A percentile compares a stretch with the other conserved stretches of the same genome.
phyloP scores from a whole-genome alignment of 108 stramenopile species.

The Conticribra guillardii region DNA sequence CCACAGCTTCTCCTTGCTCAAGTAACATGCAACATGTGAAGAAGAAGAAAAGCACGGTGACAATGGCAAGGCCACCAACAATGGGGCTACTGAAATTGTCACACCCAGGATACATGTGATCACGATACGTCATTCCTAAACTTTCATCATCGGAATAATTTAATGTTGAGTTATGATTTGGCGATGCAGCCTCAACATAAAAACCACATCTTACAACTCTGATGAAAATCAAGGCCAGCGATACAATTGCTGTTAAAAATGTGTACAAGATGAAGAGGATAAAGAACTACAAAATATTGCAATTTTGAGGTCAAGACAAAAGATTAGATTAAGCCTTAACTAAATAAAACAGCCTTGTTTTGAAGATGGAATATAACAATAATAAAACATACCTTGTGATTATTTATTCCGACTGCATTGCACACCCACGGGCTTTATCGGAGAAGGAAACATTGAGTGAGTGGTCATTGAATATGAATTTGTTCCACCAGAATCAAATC shows the following conservation, averaged over 20 bases:
- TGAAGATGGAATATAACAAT: background rate
- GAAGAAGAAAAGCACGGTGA: conserved; percentile 86
- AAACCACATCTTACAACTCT: conserved; percentile 61
- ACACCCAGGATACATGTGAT: conserved; percentile 35
- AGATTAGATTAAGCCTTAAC: background rate
- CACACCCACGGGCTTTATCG: conserved; percentile 89
- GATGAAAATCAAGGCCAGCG: conserved; percentile 70
- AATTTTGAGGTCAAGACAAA: conserved; percentile 42
- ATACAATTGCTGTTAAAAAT: conserved; percentile 71
- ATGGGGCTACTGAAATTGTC: conserved; percentile 9
- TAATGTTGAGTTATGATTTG: conserved; percentile 23
- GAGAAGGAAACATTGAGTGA: background rate
- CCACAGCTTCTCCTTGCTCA: conserved; percentile 91
- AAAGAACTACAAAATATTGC: conserved; percentile 67
- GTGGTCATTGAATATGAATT: no score
- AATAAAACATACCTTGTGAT: conserved; percentile 64
- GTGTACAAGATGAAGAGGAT: conserved; percentile 95
- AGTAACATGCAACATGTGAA: conserved; percentile 96
- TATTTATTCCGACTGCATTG: conserved; percentile 94
- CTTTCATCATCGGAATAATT: background rate
- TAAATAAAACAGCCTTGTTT: background rate
- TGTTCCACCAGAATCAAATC: background rate
- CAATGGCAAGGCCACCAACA: conserved; percentile 44
- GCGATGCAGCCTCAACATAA: conserved; percentile 5
- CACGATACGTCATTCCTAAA: background rate